Evolutionary conservation across 192 early-diverging fungal genomes (phyloP), one percentile per base, ranked within the genome.

Genomic region (Rhizophagus clarus): DNA sequence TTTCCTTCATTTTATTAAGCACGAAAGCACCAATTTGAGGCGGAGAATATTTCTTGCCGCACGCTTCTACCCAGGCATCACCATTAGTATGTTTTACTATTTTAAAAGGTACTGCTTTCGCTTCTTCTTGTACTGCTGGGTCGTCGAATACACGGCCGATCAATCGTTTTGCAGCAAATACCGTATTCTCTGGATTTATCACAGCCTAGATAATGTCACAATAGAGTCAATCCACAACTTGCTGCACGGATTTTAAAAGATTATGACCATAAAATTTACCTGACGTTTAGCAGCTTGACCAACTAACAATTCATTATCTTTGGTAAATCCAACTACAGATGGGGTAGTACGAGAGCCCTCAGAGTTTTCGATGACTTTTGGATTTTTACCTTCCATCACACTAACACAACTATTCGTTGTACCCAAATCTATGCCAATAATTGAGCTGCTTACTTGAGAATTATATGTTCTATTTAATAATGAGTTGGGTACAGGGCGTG

Each of bases 331-430:
- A 66, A 99, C 96, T 32, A 97, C 90, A 28, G 98, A 99, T 7
- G 98, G 98, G 2, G 98, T 99, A 15, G 97, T 99, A 74, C 97
- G 95, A 10, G 92, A 92, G 79, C 98, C 98, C 83, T 98, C 97
- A 42, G 94, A 87, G 88, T 99, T 98, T 88, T 98, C 97, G 83
- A 99, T 96, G 24, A 99, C 97, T 69, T 95, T 92, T 17, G 97
- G 96, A 78, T 82, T 92, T 88, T 98, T 98, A 81, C 98, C 97
- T 88, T 99, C 98, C 97, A 98, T 98, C n/a, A 97, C 92, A 67
- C 95, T 92, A 51, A 99, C 98, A 84, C 98, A 99, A n/a, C 97
- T 98, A 91, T 99, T 98, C 80, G 98, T 99, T 31, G 98, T 99
- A 63, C 98, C 98, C 77, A 99, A 89, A 91, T 99, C 98, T 82